Evolutionary conservation across 768 basidiomycete genomes (phyloP).

Genomic region (Amanita rimosa): DNA sequence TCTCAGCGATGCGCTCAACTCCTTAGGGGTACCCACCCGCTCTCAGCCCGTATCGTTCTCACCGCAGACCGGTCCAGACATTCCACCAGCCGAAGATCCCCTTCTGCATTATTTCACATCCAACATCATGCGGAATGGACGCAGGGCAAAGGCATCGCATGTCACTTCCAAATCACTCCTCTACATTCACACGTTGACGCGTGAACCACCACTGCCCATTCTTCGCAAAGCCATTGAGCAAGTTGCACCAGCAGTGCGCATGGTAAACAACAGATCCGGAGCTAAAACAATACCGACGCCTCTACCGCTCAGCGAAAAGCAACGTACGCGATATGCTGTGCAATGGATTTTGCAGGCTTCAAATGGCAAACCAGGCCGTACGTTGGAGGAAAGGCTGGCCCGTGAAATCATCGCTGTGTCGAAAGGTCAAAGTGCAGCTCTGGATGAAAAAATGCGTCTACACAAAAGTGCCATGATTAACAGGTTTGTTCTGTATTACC

Average conservation of each 20-base stretch:
- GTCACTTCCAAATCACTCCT: constrained; percentile 52
- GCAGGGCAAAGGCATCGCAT: constrained; percentile 47
- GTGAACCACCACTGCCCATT: constrained; percentile 70
- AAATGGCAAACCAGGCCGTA: constrained; percentile 42
- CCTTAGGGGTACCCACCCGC: not conserved
- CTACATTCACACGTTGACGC: constrained; percentile 63
- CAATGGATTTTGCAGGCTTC: constrained; percentile 60
- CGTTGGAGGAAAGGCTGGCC: constrained; percentile 61
- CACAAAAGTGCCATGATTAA: constrained; percentile 70
- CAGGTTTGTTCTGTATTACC: constrained; percentile 48
- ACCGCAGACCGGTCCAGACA: constrained; percentile 25
- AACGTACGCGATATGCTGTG: constrained; percentile 61
- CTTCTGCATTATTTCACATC: constrained; percentile 59
- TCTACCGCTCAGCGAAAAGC: constrained; percentile 67
- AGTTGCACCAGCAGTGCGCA: constrained; percentile 63
- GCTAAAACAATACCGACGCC: constrained; percentile 62
- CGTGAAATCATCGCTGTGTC: constrained; percentile 66
- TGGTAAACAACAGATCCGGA: constrained; percentile 43
- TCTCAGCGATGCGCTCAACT: not conserved
- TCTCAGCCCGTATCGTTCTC: not conserved
- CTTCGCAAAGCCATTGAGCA: constrained; percentile 59
- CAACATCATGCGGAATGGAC: constrained; percentile 50
- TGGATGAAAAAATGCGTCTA: constrained; percentile 48
- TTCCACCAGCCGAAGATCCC: constrained; percentile 70
- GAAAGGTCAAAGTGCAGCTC: constrained; percentile 46